Conservation (phyloP, 306 rosid species). For the Rosa lucieae region DNA sequence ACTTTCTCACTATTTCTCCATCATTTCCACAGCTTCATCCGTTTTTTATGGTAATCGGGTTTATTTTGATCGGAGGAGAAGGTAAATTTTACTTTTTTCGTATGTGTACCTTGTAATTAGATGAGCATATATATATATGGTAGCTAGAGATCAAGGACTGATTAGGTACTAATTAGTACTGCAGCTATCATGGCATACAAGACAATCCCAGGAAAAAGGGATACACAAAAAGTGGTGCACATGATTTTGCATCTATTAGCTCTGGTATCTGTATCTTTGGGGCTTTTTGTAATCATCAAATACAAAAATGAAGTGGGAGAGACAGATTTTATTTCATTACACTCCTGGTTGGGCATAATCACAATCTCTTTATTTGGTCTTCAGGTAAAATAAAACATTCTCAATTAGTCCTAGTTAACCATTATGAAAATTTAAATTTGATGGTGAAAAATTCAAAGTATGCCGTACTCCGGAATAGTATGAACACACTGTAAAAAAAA, state of each 20-base stretch:
- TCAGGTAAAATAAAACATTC: slow-evolving; percentile 38
- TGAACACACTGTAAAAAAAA: too few species aligned
- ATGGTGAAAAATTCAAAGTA: not conserved
- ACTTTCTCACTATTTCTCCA: not conserved
- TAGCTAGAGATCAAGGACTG: not conserved
- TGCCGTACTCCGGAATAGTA: too few species aligned
- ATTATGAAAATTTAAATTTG: not conserved
- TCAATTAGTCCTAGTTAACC: not conserved
- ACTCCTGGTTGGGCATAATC: slow-evolving; percentile 75
- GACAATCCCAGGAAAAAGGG: slow-evolving; percentile 36
- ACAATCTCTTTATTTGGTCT: slow-evolving; percentile 50
- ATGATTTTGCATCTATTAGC: slow-evolving; percentile 56
- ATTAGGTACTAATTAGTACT: not conserved
- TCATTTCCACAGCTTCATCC: slow-evolving; percentile 56
- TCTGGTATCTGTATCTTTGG: slow-evolving; percentile 45
- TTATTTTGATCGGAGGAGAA: slow-evolving; percentile 65
- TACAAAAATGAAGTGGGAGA: slow-evolving; percentile 24
- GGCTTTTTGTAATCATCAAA: slow-evolving; percentile 47
- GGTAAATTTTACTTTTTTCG: slow-evolving; percentile 33
- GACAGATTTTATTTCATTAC: slow-evolving; percentile 44
- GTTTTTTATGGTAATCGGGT: slow-evolving; percentile 62
- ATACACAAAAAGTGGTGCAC: slow-evolving; percentile 44
- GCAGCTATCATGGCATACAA: slow-evolving; percentile 70
- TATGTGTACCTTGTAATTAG: not conserved
- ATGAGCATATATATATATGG: not conserved